Base-by-base conservation (phyloP, 805 yeast genomes). In the Sugiyamaella qingdaonensis region DNA sequence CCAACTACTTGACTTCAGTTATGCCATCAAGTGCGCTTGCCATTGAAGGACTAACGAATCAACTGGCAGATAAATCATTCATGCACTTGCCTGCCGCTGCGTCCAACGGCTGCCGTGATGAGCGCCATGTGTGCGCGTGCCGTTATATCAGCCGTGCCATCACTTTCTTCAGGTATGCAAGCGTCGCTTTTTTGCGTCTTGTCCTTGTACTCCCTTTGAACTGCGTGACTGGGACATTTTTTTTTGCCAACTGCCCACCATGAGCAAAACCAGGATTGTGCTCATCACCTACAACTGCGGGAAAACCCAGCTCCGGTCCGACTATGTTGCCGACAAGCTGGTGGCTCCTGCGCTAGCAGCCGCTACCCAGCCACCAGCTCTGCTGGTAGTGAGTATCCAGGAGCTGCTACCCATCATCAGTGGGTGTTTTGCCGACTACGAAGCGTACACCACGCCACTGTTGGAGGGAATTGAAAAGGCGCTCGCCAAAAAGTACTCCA, bases 331-430 rank as follows among this genome's bases (percentile, higher is more conserved):
- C 18, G 48, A 48, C 24, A 45, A 33, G n/a, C 36, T 48, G 35
- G 24, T 55, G 10, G 48, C 46, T 4, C 51, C 48, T 14, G 48
- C 33, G 3, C 44, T 54, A 18, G 50, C 53, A 7, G 47, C 27
- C 29, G 27, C 36, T 18, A 14, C 33, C 13, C 21, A 27, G 21
- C 36, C 54, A 33, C 55, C 58, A 21, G 63, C 63, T 2, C 33
- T 70, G 32, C 29, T 70, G n/a, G 70, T 62, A 11, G 33, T 70
- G 18, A 71, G 67, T 1, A 54, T 70, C 19, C 72, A 72, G 55
- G 76, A 72, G 52, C 51, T 68, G 14, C 63, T 67, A 1, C 70
- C 75, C 2, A 63, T 72, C 33, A 52, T 61, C 44, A 65, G 65
- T 19, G 66, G 68, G 7, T 59, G 68, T 32, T 60, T 72, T 37